Conservation (phyloP, 1,284 basidiomycete genomes). For the Amylostereum areolatum region DNA sequence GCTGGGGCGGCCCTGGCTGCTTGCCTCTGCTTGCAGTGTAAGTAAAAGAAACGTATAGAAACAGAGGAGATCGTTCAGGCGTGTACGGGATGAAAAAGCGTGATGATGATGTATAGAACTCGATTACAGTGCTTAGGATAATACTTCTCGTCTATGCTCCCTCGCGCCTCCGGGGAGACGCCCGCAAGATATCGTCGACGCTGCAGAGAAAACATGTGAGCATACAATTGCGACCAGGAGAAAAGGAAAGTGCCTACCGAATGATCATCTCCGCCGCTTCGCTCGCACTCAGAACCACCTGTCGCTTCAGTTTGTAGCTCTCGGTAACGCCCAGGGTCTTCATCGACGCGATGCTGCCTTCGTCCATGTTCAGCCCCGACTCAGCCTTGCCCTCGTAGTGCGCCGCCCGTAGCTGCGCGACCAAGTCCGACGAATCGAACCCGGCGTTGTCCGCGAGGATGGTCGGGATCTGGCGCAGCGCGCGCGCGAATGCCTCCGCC, state of each 20-base stretch:
- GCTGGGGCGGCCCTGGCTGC: no score
- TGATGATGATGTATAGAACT: no score
- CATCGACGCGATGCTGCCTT: slow-evolving; percentile 87
- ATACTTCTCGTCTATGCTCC: slow-evolving; percentile 37
- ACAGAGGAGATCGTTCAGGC: no score
- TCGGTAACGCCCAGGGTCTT: slow-evolving; percentile 85
- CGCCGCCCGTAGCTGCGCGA: slow-evolving; percentile 85
- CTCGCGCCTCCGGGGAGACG: slow-evolving; percentile 59
- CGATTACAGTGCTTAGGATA: no score
- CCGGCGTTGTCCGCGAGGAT: slow-evolving; percentile 98
- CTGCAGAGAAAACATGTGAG: slow-evolving; percentile 25
- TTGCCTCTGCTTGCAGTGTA: no score
- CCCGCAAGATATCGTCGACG: slow-evolving; percentile 65
- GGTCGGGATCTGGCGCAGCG: slow-evolving; percentile 91
- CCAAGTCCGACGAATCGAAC: slow-evolving; percentile 94
- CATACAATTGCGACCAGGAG: background rate
- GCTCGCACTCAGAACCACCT: slow-evolving; percentile 90
- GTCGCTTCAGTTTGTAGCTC: slow-evolving; percentile 95
- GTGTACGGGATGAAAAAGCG: no score
- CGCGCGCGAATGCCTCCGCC: slow-evolving; percentile 85
- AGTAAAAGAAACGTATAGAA: no score
- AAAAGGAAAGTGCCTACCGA: slow-evolving; percentile 49
- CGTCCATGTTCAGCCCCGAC: slow-evolving; percentile 92
- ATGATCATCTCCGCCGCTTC: slow-evolving; percentile 99
- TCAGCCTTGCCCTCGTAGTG: slow-evolving; percentile 88